A percentile compares a stretch with the other conserved stretches of the same genome.
phyloP scores from a whole-genome alignment of 2,329 filamentous ascomycete genomes.

The Phyllosticta citribraziliensis region DNA sequence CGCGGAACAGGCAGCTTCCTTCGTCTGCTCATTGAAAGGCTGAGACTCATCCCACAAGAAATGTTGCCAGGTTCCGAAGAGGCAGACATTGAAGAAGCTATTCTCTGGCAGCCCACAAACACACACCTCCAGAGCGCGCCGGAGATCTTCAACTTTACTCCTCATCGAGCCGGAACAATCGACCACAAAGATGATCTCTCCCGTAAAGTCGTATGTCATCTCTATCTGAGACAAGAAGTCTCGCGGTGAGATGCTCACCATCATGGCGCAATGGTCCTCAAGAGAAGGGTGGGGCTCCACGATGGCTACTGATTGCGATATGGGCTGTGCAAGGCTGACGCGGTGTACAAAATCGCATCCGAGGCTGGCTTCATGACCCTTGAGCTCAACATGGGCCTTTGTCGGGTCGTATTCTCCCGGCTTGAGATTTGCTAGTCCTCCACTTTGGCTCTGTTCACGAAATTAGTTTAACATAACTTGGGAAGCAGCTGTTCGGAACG shows the following conservation, averaged over 20 bases:
- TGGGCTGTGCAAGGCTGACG: not conserved
- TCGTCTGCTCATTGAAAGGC: too few species aligned
- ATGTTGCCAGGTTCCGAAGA: not conserved
- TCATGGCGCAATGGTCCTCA: constrained; percentile 1
- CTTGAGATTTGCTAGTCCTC: not conserved
- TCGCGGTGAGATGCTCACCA: constrained; percentile 7
- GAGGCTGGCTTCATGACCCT: not conserved
- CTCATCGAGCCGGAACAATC: constrained; percentile 13
- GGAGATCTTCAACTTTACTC: not conserved
- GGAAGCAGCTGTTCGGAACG: not conserved
- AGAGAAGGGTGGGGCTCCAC: not conserved
- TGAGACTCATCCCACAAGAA: not conserved
- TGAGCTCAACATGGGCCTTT: not conserved
- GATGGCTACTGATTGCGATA: not conserved
- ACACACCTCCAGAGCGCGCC: not conserved
- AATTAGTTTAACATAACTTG: not conserved
- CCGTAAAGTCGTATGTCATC: not conserved
- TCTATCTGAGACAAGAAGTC: constrained; percentile 4
- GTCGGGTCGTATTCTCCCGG: not conserved
- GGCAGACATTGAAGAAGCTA: not conserved
- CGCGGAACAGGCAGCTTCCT: too few species aligned
- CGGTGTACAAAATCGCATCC: not conserved
- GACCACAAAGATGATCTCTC: constrained; percentile 12
- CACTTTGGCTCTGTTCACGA: not conserved
- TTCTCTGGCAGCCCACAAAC: not conserved